These are phyloP conservation scores for Schizothecium vesticola DNA, from an alignment of 495 filamentous ascomycete species.

Conservation along the genomic window DNA sequence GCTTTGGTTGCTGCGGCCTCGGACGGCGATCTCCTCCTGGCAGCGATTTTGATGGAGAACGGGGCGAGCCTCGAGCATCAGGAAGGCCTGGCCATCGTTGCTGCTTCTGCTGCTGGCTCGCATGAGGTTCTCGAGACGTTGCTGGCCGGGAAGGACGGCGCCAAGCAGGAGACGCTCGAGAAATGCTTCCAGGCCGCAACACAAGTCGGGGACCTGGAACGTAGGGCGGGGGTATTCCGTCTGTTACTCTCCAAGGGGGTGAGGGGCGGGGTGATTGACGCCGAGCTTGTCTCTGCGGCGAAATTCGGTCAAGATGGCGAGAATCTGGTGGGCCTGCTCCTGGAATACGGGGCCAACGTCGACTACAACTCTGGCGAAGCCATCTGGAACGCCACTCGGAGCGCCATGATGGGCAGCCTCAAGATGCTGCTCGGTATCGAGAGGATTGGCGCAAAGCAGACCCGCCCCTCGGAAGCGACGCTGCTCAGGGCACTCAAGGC, in stretches of 20 bases:
- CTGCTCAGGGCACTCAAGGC: constrained; percentile 41
- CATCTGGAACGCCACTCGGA: constrained; percentile 41
- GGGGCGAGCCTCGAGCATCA: constrained; percentile 41
- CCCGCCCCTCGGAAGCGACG: constrained; percentile 34
- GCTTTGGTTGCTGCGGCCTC: constrained; percentile 38
- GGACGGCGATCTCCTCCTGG: constrained; percentile 41
- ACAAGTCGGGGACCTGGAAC: constrained; percentile 35
- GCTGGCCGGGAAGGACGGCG: constrained; percentile 25
- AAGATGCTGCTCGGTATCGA: constrained; percentile 41
- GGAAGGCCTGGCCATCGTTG: constrained; percentile 42
- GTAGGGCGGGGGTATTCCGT: constrained; percentile 36
- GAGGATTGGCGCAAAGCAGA: constrained; percentile 23
- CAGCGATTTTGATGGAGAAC: constrained; percentile 34
- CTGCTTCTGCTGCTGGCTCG: constrained; percentile 37
- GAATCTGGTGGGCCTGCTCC: constrained; percentile 36
- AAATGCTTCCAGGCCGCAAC: constrained; percentile 43
- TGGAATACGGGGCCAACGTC: constrained; percentile 38
- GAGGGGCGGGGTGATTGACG: constrained; percentile 37
- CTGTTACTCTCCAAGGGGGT: constrained; percentile 38
- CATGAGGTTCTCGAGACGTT: constrained; percentile 38
- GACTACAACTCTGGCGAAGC: constrained; percentile 43
- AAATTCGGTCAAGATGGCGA: constrained; percentile 42
- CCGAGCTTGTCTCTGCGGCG: constrained; percentile 39
- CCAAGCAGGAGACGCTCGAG: constrained; percentile 31
- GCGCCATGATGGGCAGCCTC: constrained; percentile 37